Evolutionary conservation across 495 filamentous ascomycete genomes (phyloP).

Genomic region (Tirmania nivea): DNA sequence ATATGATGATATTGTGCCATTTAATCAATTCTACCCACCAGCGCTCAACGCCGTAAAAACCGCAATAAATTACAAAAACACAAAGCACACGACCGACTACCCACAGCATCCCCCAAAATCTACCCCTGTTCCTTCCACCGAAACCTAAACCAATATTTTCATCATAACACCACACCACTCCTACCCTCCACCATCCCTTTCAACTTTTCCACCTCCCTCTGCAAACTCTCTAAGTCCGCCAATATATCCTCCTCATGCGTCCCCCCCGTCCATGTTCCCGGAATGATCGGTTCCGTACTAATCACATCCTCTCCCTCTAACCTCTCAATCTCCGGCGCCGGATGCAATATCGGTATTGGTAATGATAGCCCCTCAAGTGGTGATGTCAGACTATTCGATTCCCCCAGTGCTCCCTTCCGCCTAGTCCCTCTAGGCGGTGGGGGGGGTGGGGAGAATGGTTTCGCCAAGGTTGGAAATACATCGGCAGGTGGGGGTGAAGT

Average conservation of each 20-base stretch:
- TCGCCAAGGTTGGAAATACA: slow-evolving; percentile 1
- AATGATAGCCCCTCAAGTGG: too few species aligned
- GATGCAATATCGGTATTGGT: too few species aligned
- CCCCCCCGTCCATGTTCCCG: not conserved
- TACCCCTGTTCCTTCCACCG: too few species aligned
- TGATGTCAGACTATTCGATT: too few species aligned
- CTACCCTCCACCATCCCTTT: slow-evolving; percentile 14
- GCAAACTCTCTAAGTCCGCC: slow-evolving; percentile 13
- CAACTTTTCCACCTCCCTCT: slow-evolving; percentile 16
- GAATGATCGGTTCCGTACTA: not conserved
- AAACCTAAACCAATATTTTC: too few species aligned
- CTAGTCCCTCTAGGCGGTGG: slow-evolving; percentile 4
- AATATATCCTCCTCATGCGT: slow-evolving; percentile 12
- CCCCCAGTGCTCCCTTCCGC: not conserved
- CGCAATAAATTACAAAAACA: too few species aligned
- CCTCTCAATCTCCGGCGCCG: too few species aligned
- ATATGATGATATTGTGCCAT: too few species aligned
- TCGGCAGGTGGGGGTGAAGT: slow-evolving; percentile 11
- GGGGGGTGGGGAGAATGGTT: slow-evolving; percentile 10
- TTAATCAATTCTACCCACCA: too few species aligned
- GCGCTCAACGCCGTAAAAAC: too few species aligned
- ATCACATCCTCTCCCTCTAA: not conserved
- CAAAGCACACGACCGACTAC: too few species aligned
- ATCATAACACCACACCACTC: not conserved
- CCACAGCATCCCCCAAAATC: too few species aligned